Evolutionary conservation across 257 asterid species (phyloP).

Genomic region (Petunia secreta): DNA sequence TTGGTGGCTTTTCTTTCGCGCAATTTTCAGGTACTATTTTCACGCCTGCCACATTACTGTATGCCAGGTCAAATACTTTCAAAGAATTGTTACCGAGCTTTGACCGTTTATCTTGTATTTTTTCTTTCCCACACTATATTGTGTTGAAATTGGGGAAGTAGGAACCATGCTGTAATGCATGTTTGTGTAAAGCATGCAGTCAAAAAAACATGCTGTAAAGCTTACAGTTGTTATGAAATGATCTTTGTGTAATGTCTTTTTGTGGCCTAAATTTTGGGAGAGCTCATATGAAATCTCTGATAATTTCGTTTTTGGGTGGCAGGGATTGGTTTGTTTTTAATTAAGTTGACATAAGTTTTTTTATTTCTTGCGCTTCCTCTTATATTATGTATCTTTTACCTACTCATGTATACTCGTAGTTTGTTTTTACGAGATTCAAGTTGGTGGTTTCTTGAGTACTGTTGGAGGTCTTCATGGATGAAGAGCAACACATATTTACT

Average conservation of each 20-base stretch:
- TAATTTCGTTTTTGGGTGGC: too few species aligned
- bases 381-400: slow-evolving; percentile 9
- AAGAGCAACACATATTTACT: not conserved
- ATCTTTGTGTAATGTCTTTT: slow-evolving; percentile 14
- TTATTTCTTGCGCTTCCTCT: not conserved
- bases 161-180: not conserved
- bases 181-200: too few species aligned
- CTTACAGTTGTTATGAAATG: slow-evolving; percentile 1
- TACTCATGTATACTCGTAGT: not conserved
- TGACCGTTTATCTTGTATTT: slow-evolving; percentile 16
- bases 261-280: not conserved
- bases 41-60: slow-evolving; percentile 15
- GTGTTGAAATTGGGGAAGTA: not conserved
- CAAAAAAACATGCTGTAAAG: too few species aligned
- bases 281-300: not conserved
- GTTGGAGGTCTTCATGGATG: not conserved
- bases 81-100: not conserved
- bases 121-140: not conserved
- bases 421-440: not conserved
- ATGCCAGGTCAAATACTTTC: slow-evolving; percentile 26
- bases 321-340: not conserved
- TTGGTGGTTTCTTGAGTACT: slow-evolving; percentile 10
- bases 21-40: slow-evolving; percentile 78
- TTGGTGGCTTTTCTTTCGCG: slow-evolving; percentile 82
- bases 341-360: not conserved